These are phyloP conservation scores for Isoetes taiwanensis DNA, from an alignment of 75 land plant species.

Conservation along the genomic window DNA sequence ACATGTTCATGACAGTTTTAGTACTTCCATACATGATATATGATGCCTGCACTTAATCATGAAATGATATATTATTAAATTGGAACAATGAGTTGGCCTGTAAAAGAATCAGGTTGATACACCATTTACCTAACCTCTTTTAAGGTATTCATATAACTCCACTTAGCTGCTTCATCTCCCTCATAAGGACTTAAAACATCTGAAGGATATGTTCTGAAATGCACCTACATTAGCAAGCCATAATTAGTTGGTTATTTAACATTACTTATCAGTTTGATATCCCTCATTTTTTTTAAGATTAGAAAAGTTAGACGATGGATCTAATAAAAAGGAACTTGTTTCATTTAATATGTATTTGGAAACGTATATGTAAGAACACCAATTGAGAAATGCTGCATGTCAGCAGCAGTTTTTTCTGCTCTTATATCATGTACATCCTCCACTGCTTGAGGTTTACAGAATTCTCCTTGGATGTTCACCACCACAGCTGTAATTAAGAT, in stretches of 20 bases:
- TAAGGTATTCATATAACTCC: constrained; percentile 86
- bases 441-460: too few species aligned
- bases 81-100: not conserved
- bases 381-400: too few species aligned
- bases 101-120: not conserved
- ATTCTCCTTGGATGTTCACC: too few species aligned
- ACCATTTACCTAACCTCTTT: constrained; percentile 52
- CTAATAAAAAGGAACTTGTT: too few species aligned
- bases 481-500: too few species aligned
- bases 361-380: too few species aligned
- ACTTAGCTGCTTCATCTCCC: constrained; percentile 76
- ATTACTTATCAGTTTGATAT: too few species aligned
- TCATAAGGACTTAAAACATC: constrained; percentile 71
- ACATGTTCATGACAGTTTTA: constrained; percentile 88
- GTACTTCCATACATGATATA: constrained; percentile 79
- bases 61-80: not conserved
- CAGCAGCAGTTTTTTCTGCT: too few species aligned
- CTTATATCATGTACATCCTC: too few species aligned
- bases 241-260: not conserved
- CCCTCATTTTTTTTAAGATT: too few species aligned
- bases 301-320: too few species aligned
- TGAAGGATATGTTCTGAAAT: constrained; percentile 88
- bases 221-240: constrained; percentile 44
- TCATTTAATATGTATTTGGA: too few species aligned
- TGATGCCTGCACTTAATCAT: constrained; percentile 47